Conservation (phyloP, 2,329 filamentous ascomycete species). For the Onygenales sp. region DNA sequence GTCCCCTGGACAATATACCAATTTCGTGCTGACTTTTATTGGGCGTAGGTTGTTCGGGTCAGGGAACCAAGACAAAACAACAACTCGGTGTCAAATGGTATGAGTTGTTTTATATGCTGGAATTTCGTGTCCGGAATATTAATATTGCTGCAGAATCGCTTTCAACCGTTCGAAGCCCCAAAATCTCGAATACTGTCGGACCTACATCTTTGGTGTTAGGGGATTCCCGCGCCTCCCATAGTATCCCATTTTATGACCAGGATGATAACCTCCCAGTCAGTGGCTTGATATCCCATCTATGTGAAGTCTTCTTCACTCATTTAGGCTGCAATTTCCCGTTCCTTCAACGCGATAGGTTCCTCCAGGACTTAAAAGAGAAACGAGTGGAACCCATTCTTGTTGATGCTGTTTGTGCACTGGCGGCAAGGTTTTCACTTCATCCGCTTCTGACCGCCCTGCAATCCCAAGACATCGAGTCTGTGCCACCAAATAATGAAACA, state of each 20-base stretch:
- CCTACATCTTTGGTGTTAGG: constrained; percentile 12
- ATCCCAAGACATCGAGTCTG: constrained; percentile 42
- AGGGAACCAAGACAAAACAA: constrained; percentile 43
- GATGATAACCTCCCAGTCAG: constrained; percentile 62
- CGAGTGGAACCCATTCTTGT: constrained; percentile 75
- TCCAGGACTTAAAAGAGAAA: constrained; percentile 70
- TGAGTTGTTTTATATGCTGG: constrained; percentile 5
- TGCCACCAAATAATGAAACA: constrained; percentile 21
- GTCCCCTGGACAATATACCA: not conserved
- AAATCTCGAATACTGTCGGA: constrained; percentile 13
- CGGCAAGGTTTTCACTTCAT: constrained; percentile 66
- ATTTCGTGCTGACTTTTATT: constrained; percentile 41
- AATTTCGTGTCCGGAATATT: not conserved
- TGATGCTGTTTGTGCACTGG: constrained; percentile 73
- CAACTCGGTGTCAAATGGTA: constrained; percentile 29
- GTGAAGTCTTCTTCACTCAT: constrained; percentile 71
- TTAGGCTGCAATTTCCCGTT: constrained; percentile 84
- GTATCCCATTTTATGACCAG: constrained; percentile 64
- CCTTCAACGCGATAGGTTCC: constrained; percentile 60
- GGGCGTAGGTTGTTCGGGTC: constrained; percentile 39
- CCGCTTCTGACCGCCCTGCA: constrained; percentile 40
- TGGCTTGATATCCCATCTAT: constrained; percentile 64
- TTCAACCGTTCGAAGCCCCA: constrained; percentile 27
- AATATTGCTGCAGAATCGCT: constrained; percentile 21
- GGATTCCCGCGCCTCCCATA: constrained; percentile 25